Evolutionary conservation across 2,329 filamentous ascomycete genomes (phyloP), one percentile per base, ranked within the genome.

Genomic region (Hirsutella rhossiliensis): DNA sequence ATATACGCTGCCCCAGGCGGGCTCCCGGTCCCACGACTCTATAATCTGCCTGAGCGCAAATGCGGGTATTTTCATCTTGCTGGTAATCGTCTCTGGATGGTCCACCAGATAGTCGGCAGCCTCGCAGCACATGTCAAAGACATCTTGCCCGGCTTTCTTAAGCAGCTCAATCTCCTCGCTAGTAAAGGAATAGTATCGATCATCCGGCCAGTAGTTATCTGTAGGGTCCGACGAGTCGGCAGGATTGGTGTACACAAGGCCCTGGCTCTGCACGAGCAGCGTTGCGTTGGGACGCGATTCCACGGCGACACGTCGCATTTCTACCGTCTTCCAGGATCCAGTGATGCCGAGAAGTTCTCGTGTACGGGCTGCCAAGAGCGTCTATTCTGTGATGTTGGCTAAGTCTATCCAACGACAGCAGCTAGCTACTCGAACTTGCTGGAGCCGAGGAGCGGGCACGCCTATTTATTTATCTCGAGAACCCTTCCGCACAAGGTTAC

Each of bases 101-200:
- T 45, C 32, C 9, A 42, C 34, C 3, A 45, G 40, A 18, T 38
- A 42, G 19, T 45, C 44, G 28, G 40, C 44, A 6, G 44, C 44
- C 27, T 45, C 44, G 40, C 44, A 45, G 13, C 44, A 45, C 44
- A 45, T 45, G 15, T 12, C 17, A 32, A 42, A 45, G 29, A 45
- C 44, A 5, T 45, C 40, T 15, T 36, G 23, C n/a, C 40, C 37
- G n/a, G 44, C 44, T 18, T 13, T 28, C n/a, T 45, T 28, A n/a
- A 45, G 34, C 29, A 45, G 30, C 19, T 39, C 36, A 7, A 31
- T 43, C 20, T 45, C 44, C 7, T 31, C 28, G 5, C 2, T 18
- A 4, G 40, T 45, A 23, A 45, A 45, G 40, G 44, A 45, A 23
- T 45, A 45, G 34, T 45, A 45, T 13, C 34, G 40, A 27, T 45